These are phyloP conservation scores for Globisporangium paddicum DNA, from an alignment of 352 stramenopile species.

Conservation along the genomic window DNA sequence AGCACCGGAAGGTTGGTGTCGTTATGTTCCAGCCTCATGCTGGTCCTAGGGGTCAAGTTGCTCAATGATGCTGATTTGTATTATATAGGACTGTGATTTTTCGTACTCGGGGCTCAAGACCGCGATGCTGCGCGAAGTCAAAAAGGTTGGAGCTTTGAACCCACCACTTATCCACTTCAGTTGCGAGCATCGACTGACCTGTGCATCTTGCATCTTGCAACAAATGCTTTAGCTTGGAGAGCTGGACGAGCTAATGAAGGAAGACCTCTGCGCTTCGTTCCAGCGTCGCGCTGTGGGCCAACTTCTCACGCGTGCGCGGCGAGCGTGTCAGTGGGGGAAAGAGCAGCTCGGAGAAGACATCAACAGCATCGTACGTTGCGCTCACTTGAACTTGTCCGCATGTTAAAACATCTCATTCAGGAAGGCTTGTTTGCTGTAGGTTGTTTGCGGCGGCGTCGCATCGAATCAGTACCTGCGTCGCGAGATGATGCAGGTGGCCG, in stretches of 20 bases:
- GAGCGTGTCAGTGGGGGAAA: conserved; percentile 84
- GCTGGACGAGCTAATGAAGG: conserved; percentile 46
- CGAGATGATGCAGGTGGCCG: conserved; percentile 67
- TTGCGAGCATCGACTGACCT: background rate
- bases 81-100: conserved; percentile 93
- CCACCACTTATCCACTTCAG: background rate
- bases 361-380: conserved; percentile 68
- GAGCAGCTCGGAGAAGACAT: conserved; percentile 40
- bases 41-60: background rate
- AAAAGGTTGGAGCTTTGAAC: conserved; percentile 26
- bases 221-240: conserved; percentile 39
- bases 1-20: conserved; percentile 46
- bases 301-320: conserved; percentile 68
- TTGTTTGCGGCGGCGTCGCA: conserved; percentile 96
- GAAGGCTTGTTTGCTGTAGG: conserved; percentile 20
- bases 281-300: conserved; percentile 64
- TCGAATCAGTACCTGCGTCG: conserved; percentile 94
- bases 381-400: background rate
- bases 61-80: too few relatives aligned
- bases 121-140: conserved; percentile 85
- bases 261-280: conserved; percentile 94
- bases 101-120: conserved; percentile 98
- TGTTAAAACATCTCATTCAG: background rate
- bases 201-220: background rate
- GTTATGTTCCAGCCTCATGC: background rate